Evolutionary conservation across 2,329 filamentous ascomycete genomes (phyloP), one percentile per base, ranked within the genome.

Genomic region (Acrocalymma vagum): DNA sequence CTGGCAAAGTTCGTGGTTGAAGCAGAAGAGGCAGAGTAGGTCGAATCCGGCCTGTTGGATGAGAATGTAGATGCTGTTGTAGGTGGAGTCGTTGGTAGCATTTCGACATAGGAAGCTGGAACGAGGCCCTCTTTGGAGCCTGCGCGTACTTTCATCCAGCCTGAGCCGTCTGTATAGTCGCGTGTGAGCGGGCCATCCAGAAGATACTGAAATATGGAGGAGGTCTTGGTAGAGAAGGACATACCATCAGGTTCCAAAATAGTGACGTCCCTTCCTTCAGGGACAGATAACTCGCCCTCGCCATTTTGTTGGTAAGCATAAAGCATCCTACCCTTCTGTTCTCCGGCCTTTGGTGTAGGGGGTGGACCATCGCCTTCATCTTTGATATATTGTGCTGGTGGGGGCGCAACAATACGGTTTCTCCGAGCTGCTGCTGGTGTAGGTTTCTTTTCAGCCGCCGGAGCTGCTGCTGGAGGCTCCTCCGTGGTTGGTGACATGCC

Each of bases 161-260:
- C 94, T 26, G 87, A 85, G 44, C 93, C 93, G 70, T 95, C 93
- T 96, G 48, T 44, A 41, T 42, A 47, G 41, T 38, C 34, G 35
- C 34, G 16, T 48, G 48, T 58, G 45, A 62, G 56, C 45, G 36
- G 44, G 9, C 41, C 38, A 40, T 48, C 42, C 40, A 54, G 40
- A 11, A 48, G 38, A 22, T 40, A 46, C 43, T 38, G 42, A 33
- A 45, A 52, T 42, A 48, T 51, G 25, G 46, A 45, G 25, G 48
- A 51, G 21, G 46, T 29, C 21, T 46, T 51, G 17, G 38, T 31
- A 23, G 28, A 6, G 32, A 37, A 40, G 35, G 31, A 76, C 84
- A 76, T 82, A 95, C 91, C 90, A 73, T 99, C 95, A 13, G 89
- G 83, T 65, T 96, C 92, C 4, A 96, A 60, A 29, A 97, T 79